These are phyloP conservation scores for Cryptococcus jaspeensis DNA, from an alignment of 1,284 basidiomycete genomes.

Conservation along the genomic window DNA sequence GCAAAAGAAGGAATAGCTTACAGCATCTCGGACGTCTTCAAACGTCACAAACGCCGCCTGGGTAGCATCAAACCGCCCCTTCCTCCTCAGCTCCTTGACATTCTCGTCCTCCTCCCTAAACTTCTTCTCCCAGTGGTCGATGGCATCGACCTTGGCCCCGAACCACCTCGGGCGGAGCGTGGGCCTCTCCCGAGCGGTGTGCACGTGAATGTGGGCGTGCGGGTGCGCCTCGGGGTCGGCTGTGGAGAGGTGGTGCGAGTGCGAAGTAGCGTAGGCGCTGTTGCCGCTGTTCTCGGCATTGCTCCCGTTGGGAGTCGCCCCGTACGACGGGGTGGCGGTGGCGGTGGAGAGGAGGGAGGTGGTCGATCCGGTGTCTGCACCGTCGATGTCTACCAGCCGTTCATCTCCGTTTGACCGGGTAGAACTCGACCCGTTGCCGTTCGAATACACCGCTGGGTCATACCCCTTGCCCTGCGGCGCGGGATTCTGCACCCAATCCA, in stretches of 20 bases:
- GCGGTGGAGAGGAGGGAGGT: not conserved
- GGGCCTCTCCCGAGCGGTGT: conserved; percentile 36
- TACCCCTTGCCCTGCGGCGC: conserved; percentile 48
- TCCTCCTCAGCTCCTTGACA: conserved; percentile 51
- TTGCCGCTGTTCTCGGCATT: no score
- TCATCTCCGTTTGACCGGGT: not conserved
- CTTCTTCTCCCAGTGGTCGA: conserved; percentile 75
- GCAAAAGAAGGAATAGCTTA: conserved; percentile 53
- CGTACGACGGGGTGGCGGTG: conserved; percentile 5
- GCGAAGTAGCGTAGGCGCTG: no score
- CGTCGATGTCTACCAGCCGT: not conserved
- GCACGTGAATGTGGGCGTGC: conserved; percentile 23
- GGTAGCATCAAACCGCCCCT: conserved; percentile 68
- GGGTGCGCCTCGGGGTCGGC: not conserved
- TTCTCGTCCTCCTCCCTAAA: conserved; percentile 77
- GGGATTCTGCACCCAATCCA: conserved; percentile 87
- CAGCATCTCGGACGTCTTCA: conserved; percentile 86
- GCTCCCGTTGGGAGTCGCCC: not conserved
- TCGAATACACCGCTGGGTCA: conserved; percentile 51
- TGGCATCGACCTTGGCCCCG: conserved; percentile 68
- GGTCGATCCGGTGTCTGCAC: not conserved
- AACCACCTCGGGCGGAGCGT: conserved; percentile 37
- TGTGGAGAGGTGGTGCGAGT: no score
- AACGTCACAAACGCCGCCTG: conserved; percentile 95
- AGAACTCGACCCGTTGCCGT: conserved; percentile 62